Evolutionary conservation across 495 filamentous ascomycete species (phyloP), one percentile per base, ranked within the genome.

Genomic region (Viridothelium virens): DNA sequence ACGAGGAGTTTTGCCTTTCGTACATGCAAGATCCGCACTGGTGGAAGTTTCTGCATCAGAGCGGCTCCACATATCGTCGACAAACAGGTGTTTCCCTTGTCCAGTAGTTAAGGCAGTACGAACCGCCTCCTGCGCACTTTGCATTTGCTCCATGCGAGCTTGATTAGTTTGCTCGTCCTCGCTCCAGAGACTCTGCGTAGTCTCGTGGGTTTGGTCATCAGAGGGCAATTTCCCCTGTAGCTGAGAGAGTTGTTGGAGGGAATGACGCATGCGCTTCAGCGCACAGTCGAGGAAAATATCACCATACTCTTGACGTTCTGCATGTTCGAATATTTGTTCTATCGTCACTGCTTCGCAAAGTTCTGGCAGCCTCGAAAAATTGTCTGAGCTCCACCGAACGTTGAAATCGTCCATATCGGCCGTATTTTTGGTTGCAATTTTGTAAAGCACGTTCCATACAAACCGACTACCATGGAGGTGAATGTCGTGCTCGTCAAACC

Each of bases 401-500:
- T 34, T 59, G 53, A 59, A 59, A 36, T 10, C 31, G 6, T 59
- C 53, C 53, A 59, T 59, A 34, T 59, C 53, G 7, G 10, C 18
- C 5, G 53, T 36, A 31, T 65, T 65, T 38, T 53, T 38, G 18
- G 39, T 53, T 5, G 63, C 63, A 36, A 65, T 47, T 2, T 18
- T 25, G 12, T 10, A 37, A 36, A 65, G 39, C 16, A 65, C 63
- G 3, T 65, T 53, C 6, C n/a, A 33, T 33, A n/a, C 14, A 37
- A 65, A 65, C 37, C 6, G 39, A 9, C 9, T 18, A 12, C 39
- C 39, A 14, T 25, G 39, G 7, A 65, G n/a, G 44, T 65, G 18
- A 18, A 65, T 36, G 31, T 65, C 63, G 18, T 18, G 16, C 3
- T 4, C 31, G 18, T 65, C 39, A 48, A 65, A 65, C 34, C 47